These are phyloP conservation scores for Jacaranda mimosifolia DNA, from an alignment of 257 asterid species.

Conservation along the genomic window DNA sequence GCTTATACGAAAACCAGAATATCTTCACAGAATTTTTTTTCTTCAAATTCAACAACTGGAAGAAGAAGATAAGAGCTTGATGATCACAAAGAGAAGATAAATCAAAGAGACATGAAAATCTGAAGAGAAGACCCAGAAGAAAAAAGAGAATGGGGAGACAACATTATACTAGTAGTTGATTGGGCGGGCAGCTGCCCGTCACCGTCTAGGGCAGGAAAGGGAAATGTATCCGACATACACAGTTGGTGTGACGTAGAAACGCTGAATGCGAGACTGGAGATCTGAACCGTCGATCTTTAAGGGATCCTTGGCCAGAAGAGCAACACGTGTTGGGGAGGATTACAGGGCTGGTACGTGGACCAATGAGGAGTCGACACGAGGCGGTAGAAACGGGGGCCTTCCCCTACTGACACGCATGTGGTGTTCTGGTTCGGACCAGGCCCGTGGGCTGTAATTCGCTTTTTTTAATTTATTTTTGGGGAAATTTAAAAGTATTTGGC, in stretches of 20 bases:
- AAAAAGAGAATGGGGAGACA: conserved; percentile 35
- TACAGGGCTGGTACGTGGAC: conserved; percentile 58
- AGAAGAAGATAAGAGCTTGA: neutral
- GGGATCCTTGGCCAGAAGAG: neutral
- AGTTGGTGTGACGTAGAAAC: conserved; percentile 69
- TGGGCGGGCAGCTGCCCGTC: conserved; percentile 93
- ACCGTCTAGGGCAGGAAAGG: conserved; percentile 75
- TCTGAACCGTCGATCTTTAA: conserved; percentile 40
- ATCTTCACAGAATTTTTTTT: neutral
- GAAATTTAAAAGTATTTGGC: conserved; percentile 9
- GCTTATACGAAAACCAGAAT: neutral
- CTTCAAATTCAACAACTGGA: neutral
- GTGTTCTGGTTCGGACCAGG: conserved; percentile 43
- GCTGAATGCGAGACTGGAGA: conserved; percentile 43
- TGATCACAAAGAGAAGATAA: neutral
- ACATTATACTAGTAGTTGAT: conserved; percentile 51
- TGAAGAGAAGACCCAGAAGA: conserved; percentile 11
- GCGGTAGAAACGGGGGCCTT: conserved; percentile 24
- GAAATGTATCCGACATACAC: conserved; percentile 66
- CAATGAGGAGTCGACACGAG: conserved; percentile 51
- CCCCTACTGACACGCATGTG: conserved; percentile 75
- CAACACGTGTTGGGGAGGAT: conserved; percentile 55
- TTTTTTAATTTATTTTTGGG: conserved; percentile 13
- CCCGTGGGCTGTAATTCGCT: conserved; percentile 47
- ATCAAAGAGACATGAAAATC: conserved; percentile 33